Evolutionary conservation across 192 early-diverging fungal species (phyloP).

Genomic region (Helicostylum pulchrum): DNA sequence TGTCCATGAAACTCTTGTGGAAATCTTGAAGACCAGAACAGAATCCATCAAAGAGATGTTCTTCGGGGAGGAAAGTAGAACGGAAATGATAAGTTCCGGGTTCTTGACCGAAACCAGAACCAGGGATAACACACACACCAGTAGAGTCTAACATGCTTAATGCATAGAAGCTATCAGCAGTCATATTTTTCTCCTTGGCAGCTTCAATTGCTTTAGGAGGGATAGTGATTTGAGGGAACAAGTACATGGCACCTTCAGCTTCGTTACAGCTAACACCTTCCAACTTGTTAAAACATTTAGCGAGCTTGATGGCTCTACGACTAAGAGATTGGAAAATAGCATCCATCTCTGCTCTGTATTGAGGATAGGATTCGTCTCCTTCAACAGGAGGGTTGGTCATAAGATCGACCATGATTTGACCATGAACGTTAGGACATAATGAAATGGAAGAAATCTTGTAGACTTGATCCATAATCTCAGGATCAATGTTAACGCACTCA

Average conservation of each 20-base stretch:
- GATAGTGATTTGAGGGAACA: conserved; percentile 82
- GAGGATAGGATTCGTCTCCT: conserved; percentile 74
- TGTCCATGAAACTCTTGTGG: conserved; percentile 78
- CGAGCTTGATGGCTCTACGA: conserved; percentile 74
- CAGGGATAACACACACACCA: conserved; percentile 95
- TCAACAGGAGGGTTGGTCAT: conserved; percentile 88
- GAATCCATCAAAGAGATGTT: conserved; percentile 89
- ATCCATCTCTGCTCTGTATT: conserved; percentile 70
- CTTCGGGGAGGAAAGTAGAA: conserved; percentile 93
- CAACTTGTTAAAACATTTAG: conserved; percentile 74
- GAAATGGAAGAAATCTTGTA: conserved; percentile 93
- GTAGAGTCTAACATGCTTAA: conserved; percentile 90
- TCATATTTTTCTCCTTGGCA: conserved; percentile 64
- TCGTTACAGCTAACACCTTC: conserved; percentile 82
- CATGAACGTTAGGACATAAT: conserved; percentile 92
- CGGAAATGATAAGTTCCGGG: conserved; percentile 93
- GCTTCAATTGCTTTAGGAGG: conserved; percentile 75
- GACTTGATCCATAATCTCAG: conserved; percentile 72
- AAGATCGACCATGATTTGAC: conserved; percentile 92
- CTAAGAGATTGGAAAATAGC: conserved; percentile 78
- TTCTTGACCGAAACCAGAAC: conserved; percentile 90
- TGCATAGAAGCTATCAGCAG: conserved; percentile 89
- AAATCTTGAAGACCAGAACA: conserved; percentile 73
- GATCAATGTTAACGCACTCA: conserved; percentile 85
- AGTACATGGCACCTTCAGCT: conserved; percentile 95